Base-by-base conservation (phyloP, 2,329 filamentous ascomycete species). In the Exophiala lecanii-corni region DNA sequence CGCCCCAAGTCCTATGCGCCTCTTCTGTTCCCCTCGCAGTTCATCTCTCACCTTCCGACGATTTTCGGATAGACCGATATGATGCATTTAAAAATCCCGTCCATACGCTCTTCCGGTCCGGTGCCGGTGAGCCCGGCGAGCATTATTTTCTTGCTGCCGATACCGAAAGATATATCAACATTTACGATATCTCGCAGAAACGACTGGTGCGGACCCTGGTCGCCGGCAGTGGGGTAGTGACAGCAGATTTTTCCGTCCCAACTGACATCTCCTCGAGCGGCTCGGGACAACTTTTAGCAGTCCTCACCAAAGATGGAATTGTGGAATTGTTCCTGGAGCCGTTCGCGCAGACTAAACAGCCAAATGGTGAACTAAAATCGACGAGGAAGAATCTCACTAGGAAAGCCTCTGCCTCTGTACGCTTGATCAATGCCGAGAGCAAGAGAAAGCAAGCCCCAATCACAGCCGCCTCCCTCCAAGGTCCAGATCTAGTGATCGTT, bases 281-380 rank as follows among this genome's bases (percentile, higher is more conserved):
- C 20, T 42, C 47, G 12, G 65, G 67, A 37, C 68, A 69, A 43
- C 50, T 69, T 5, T 62, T 75, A 28, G 66, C 66, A 19, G 69
- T 61, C 15, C 62, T 74, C 21, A 73, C 70, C 16, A 62, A 65
- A 30, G 67, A 73, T 51, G 72, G 72, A 36, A 59, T 63, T 10
- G 65, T 74, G 34, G 72, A 75, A 51, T 45, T 75, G 10, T 75
- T 75, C 57, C 59, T 62, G n/a, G 64, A 64, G 42, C 72, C 72
- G 9, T 75, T 73, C 43, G 55, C 63, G 10, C 62, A 65, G 32
- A 47, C 59, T 34, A 57, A 57, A 25, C 54, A 40, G 7, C 47
- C 47, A 15, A 62, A 62, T 43, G 55, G 54, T n/a, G 54, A 61
- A 9, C 55, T 62, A 15, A 57, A 49, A 18, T 53, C 56, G 2